Conservation (phyloP, 768 basidiomycete species). For the Exidia glandulosa region DNA sequence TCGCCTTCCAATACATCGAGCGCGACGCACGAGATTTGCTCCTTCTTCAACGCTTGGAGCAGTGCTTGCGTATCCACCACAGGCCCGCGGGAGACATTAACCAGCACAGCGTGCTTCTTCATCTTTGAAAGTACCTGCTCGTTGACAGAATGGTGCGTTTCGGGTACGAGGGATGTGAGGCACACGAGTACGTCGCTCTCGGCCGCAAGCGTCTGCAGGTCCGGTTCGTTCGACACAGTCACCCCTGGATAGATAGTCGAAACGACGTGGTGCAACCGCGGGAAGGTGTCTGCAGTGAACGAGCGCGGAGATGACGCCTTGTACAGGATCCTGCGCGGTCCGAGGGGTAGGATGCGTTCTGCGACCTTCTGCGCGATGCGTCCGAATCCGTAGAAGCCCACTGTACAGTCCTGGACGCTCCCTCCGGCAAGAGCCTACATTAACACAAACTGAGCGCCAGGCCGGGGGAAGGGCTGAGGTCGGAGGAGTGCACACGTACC, state of each 20-base stretch:
- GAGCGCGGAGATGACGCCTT: not conserved
- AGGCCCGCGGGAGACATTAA: constrained; percentile 31
- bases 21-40: not conserved
- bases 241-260: not conserved
- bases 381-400: not conserved
- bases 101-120: constrained; percentile 28
- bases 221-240: not conserved
- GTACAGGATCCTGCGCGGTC: not conserved
- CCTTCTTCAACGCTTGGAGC: constrained; percentile 17
- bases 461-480: not conserved
- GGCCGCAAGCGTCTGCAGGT: not conserved
- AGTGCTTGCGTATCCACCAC: constrained; percentile 31
- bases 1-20: not conserved
- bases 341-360: not conserved
- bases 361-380: not conserved
- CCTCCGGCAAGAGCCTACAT: not conserved
- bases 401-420: not conserved
- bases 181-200: not conserved
- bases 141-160: constrained; percentile 24
- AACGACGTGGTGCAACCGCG: not conserved
- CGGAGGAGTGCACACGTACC: not conserved
- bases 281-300: not conserved
- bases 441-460: not conserved
- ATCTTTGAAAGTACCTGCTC: constrained; percentile 25
- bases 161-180: not conserved